phyloP scores from a whole-genome alignment of 2,329 filamentous ascomycete species.

The Tolypocladium album region DNA sequence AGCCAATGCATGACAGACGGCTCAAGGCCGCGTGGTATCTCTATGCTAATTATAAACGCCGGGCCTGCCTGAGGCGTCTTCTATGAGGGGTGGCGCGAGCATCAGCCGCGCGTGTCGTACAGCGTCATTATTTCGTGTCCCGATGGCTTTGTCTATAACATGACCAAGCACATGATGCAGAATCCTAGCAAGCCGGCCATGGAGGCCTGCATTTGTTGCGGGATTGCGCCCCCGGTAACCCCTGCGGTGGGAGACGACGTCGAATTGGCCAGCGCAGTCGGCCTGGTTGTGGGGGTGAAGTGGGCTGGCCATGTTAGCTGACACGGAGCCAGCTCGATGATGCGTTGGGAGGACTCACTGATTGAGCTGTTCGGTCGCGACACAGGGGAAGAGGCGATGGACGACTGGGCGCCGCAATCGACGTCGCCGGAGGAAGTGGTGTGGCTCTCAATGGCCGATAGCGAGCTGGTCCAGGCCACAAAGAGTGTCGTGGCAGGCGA shows the following conservation, averaged over 20 bases:
- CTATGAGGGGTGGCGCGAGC: not conserved
- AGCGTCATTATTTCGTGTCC: constrained; percentile 4
- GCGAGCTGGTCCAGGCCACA: not conserved
- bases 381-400: not conserved
- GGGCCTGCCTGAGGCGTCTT: constrained; percentile 4
- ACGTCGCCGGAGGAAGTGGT: not conserved
- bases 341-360: not conserved
- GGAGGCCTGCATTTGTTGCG: constrained; percentile 21
- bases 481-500: constrained; percentile 1
- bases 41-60: constrained; percentile 5
- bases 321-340: not conserved
- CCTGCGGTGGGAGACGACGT: constrained; percentile 14
- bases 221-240: constrained; percentile 20
- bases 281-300: constrained; percentile 1
- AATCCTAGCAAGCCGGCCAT: constrained; percentile 24
- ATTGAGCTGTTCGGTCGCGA: not conserved
- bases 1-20: not conserved
- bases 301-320: constrained; percentile 5
- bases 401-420: not conserved
- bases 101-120: constrained; percentile 2
- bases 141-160: constrained; percentile 13
- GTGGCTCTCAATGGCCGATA: not conserved
- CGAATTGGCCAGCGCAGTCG: constrained; percentile 12
- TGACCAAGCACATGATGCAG: constrained; percentile 23
- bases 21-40: constrained; percentile 3